These are phyloP conservation scores for Colletotrichum sp. DNA, from an alignment of 2,329 filamentous ascomycete genomes.

Conservation along the genomic window DNA sequence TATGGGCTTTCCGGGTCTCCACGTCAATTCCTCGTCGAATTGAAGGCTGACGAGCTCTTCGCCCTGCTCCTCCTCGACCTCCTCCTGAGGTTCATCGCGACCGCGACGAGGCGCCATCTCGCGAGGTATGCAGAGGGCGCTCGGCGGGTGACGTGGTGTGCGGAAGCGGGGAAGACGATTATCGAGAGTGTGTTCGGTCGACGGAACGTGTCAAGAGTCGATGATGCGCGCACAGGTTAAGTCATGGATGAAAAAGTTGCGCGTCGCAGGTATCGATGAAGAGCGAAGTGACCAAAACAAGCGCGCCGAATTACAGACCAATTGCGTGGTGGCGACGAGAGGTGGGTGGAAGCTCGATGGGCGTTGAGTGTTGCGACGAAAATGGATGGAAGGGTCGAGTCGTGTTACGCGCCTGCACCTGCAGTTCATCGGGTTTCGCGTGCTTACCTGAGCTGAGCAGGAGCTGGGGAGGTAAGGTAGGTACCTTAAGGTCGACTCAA, in stretches of 20 bases:
- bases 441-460: constrained; percentile 20
- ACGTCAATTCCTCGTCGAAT: constrained; percentile 87
- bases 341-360: neutral
- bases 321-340: constrained; percentile 15
- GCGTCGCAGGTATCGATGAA: neutral
- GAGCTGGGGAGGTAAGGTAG: constrained; percentile 6
- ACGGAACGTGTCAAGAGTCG: constrained; percentile 15
- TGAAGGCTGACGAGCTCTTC: constrained; percentile 55
- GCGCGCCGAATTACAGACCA: neutral
- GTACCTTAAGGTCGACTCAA: neutral
- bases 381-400: constrained; percentile 16
- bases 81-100: constrained; percentile 19
- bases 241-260: constrained; percentile 6
- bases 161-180: constrained; percentile 17
- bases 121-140: neutral
- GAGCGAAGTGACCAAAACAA: neutral
- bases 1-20: constrained; percentile 91
- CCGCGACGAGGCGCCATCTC: constrained; percentile 20
- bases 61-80: constrained; percentile 22
- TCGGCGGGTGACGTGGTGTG: constrained; percentile 13
- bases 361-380: constrained; percentile 17
- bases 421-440: constrained; percentile 21
- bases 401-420: constrained; percentile 21
- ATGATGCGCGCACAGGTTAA: constrained; percentile 6
- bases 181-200: constrained; percentile 10